Base-by-base conservation (phyloP, 192 early-diverging fungal genomes). In the Coemansia pectinata region DNA sequence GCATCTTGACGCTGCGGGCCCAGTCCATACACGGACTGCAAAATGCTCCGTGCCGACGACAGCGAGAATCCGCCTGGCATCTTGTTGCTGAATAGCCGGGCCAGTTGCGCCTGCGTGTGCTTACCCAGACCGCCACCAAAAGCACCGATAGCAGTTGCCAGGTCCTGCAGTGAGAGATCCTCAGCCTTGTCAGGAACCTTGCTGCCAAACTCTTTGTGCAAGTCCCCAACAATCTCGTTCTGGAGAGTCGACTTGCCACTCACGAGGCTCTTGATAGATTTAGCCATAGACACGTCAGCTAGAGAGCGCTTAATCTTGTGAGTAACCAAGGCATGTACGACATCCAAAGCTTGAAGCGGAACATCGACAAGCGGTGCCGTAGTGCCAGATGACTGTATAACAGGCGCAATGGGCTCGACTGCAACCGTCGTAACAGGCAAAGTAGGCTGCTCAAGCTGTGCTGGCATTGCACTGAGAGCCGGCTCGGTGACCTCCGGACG, bases 141-240 rank as follows among this genome's bases (percentile, higher is more conserved):
- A 34, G 73, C 63, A 44, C 85, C 86, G 29, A 97, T 76, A 17
- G 88, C 83, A 27, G 85, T 76, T 38, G 88, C 89, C 29, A 95
- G 87, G 64, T 97, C 95, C 38, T 87, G 86, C 58, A 97, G 82
- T 27, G 95, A 90, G 48, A 91, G 81, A 78, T 98, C 94, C 73
- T 98, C 96, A 57, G 92, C 88, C 82, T 95, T 95, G 74, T 96
- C 95, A 19, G 94, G 92, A 60, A 94, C 86, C 60, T 85, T 87
- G 58, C 82, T 86, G 67, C 89, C 89, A 85, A 98, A 95, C 80
- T 98, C 96, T 67, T 93, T 95, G 63, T 91, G 92, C 47, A 98
- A 78, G 74, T 96, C 95, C 75, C 95, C 96, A 59, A 98, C 83
- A 44, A 98, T 94, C 70, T 98, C 96, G 86, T 98, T 98, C 74